Evolutionary conservation across 2,329 filamentous ascomycete genomes (phyloP).

Genomic region (Neopestalotiopsis clavispora): DNA sequence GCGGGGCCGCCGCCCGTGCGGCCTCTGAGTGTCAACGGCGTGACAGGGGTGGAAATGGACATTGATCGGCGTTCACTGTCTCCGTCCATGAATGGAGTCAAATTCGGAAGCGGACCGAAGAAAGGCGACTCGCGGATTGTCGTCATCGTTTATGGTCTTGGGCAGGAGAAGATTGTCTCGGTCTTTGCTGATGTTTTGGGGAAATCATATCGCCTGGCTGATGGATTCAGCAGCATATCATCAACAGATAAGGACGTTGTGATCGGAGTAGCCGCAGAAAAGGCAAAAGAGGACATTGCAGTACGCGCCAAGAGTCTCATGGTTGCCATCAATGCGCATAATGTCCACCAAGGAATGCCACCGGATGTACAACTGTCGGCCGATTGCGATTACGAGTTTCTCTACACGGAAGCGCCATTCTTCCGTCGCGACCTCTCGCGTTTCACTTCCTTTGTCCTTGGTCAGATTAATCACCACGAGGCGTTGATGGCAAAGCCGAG

Average conservation of each 20-base stretch:
- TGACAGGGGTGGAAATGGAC: constrained; percentile 30
- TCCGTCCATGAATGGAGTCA: constrained; percentile 38
- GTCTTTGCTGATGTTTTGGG: constrained; percentile 81
- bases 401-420: constrained; percentile 76
- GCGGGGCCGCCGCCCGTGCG: constrained; percentile 55
- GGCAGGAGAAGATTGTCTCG: constrained; percentile 75
- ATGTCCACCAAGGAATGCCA: constrained; percentile 71
- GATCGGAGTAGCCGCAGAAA: constrained; percentile 65
- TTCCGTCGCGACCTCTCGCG: constrained; percentile 77
- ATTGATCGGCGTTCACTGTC: constrained; percentile 27
- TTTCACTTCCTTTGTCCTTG: constrained; percentile 79
- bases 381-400: constrained; percentile 82
- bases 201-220: constrained; percentile 68
- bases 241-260: constrained; percentile 66
- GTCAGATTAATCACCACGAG: constrained; percentile 79
- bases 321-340: constrained; percentile 77
- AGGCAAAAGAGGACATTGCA: constrained; percentile 62
- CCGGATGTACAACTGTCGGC: constrained; percentile 69
- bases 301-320: constrained; percentile 63
- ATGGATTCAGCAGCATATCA: constrained; percentile 58
- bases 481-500: constrained; percentile 77
- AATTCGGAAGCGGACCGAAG: constrained; percentile 51
- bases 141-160: constrained; percentile 71
- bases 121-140: constrained; percentile 63
- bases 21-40: constrained; percentile 41